Percentiles rank a stretch among this genome's conserved stretches.
Evolutionary conservation across 108 stramenopile species (phyloP).

Genomic region (Fragilaria crotonensis): DNA sequence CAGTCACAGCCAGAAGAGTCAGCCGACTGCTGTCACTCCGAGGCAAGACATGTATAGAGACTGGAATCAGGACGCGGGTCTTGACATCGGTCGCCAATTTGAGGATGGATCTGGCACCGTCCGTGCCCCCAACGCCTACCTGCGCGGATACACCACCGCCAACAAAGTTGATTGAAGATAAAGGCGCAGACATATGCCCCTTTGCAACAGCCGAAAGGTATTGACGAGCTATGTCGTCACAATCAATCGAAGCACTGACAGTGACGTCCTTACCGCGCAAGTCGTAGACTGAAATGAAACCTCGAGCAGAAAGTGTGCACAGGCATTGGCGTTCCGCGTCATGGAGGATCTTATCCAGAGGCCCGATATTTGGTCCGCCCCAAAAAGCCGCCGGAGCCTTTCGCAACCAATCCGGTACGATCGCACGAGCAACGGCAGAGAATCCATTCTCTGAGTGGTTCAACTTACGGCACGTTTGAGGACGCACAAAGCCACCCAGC

Average conservation of each 20-base stretch:
- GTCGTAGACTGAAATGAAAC: conserved; percentile 74
- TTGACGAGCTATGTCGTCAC: conserved; percentile 27
- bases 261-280: conserved; percentile 20
- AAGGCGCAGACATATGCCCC: conserved; percentile 59
- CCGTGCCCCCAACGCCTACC: conserved; percentile 85
- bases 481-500: conserved; percentile 34
- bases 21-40: conserved; percentile 52
- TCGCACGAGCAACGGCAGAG: conserved; percentile 24
- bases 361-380: conserved; percentile 41
- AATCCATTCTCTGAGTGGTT: conserved; percentile 49
- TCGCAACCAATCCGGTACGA: conserved; percentile 60
- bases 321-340: conserved; percentile 63
- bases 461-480: conserved; percentile 74
- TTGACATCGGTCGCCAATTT: conserved; percentile 38
- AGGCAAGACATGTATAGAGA: conserved; percentile 68
- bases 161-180: conserved; percentile 49
- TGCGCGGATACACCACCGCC: conserved; percentile 66
- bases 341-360: conserved; percentile 57
- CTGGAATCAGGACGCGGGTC: conserved; percentile 35
- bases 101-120: conserved; percentile 69
- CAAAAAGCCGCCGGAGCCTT: conserved; percentile 36
- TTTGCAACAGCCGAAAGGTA: conserved; percentile 69
- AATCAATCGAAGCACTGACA: not conserved
- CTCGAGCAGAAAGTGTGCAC: conserved; percentile 64
- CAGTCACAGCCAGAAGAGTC: conserved; percentile 72